A percentile compares a stretch with the other conserved stretches of the same genome.
These are phyloP conservation scores for Pyrenophora teres DNA, from an alignment of 2,329 filamentous ascomycete species.

Conservation along the genomic window DNA sequence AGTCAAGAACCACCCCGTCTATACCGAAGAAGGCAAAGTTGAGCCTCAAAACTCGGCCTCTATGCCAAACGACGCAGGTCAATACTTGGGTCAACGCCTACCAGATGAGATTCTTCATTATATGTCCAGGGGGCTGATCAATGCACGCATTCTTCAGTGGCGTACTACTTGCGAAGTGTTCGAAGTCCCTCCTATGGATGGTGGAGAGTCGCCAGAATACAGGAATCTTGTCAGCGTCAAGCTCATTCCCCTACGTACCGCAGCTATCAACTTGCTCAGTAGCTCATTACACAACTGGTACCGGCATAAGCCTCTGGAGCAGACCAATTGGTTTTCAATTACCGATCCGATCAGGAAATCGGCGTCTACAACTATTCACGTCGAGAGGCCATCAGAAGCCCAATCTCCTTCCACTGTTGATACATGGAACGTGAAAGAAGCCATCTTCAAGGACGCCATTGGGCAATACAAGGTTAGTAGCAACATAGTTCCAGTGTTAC, in stretches of 20 bases:
- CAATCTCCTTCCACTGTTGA: constrained; percentile 57
- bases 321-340: constrained; percentile 77
- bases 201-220: constrained; percentile 79
- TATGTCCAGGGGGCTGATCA: constrained; percentile 79
- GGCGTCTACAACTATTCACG: constrained; percentile 66
- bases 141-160: constrained; percentile 78
- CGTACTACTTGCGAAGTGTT: constrained; percentile 79
- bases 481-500: neutral
- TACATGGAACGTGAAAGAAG: constrained; percentile 76
- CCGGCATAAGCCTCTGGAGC: constrained; percentile 74
- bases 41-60: constrained; percentile 73
- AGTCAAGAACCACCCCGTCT: constrained; percentile 84
- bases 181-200: constrained; percentile 83
- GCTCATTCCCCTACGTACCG: constrained; percentile 74
- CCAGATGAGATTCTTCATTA: constrained; percentile 92
- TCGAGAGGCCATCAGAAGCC: constrained; percentile 56
- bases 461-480: constrained; percentile 29
- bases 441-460: constrained; percentile 54
- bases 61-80: constrained; percentile 81
- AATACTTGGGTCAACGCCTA: constrained; percentile 87
- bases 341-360: constrained; percentile 30
- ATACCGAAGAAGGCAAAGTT: constrained; percentile 77
- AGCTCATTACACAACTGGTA: constrained; percentile 83
- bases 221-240: constrained; percentile 75
- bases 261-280: constrained; percentile 77